phyloP scores from a whole-genome alignment of 2,329 filamentous ascomycete species.

The Scedosporium apiospermum region DNA sequence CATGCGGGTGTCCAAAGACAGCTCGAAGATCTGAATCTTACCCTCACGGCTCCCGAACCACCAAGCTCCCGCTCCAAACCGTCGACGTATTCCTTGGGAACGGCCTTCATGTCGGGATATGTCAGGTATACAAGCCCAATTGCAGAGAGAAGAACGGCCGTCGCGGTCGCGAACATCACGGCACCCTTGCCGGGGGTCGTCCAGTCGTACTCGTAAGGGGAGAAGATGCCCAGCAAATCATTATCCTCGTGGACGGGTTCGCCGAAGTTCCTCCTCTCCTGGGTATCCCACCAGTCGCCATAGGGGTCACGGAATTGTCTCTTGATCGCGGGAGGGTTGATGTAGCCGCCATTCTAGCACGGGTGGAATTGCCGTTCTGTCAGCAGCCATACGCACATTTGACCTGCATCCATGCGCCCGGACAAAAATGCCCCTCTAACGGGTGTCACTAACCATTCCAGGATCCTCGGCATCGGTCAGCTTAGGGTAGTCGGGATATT shows the following conservation, averaged over 20 bases:
- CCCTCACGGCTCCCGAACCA: slow-evolving; percentile 55
- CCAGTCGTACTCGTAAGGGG: slow-evolving; percentile 83
- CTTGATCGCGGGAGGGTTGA: slow-evolving; percentile 72
- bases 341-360: slow-evolving; percentile 69
- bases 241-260: slow-evolving; percentile 96
- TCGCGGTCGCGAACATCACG: slow-evolving; percentile 58
- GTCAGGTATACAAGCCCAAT: slow-evolving; percentile 57
- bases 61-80: slow-evolving; percentile 69
- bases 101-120: slow-evolving; percentile 64
- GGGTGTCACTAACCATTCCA: slow-evolving; percentile 44
- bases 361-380: slow-evolving; percentile 9
- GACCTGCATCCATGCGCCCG: too few relatives aligned
- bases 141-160: slow-evolving; percentile 52
- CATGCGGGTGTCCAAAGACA: not conserved
- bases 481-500: slow-evolving; percentile 37
- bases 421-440: slow-evolving; percentile 7
- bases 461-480: slow-evolving; percentile 55
- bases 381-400: too few relatives aligned
- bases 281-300: slow-evolving; percentile 92
- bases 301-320: slow-evolving; percentile 89
- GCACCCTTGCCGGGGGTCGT: slow-evolving; percentile 59
- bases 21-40: slow-evolving; percentile 31
- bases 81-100: slow-evolving; percentile 60
- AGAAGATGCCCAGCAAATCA: slow-evolving; percentile 84
- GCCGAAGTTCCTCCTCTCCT: slow-evolving; percentile 93